A percentile compares a stretch with the other conserved stretches of the same genome.
Evolutionary conservation across 345 rosid genomes (phyloP).

Genomic region (Salix udensis): DNA sequence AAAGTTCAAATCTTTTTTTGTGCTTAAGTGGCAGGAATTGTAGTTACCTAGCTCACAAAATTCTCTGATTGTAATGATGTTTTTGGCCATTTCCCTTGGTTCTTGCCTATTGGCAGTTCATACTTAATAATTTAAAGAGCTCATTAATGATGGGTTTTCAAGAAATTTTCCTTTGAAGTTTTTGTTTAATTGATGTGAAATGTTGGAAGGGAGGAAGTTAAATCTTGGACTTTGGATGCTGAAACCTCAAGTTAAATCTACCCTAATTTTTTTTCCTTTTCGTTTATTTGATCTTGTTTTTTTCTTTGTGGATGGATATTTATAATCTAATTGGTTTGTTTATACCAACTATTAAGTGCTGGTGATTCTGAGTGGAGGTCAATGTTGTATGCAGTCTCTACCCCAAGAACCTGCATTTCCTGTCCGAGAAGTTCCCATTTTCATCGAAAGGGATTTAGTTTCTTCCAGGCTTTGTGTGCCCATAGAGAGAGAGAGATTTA

Average conservation of each 20-base stretch:
- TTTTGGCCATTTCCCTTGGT: background rate
- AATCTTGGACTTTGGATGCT: background rate
- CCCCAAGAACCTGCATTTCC: constrained; percentile 41
- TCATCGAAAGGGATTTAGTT: constrained; percentile 24
- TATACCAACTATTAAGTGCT: background rate
- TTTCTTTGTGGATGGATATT: background rate
- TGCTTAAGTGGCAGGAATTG: background rate
- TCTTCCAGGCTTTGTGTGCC: constrained; percentile 37
- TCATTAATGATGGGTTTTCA: background rate
- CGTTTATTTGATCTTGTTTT: background rate
- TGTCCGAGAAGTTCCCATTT: constrained; percentile 28
- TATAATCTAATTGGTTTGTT: background rate
- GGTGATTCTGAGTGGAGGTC: constrained; percentile 34
- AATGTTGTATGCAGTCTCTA: constrained; percentile 58
- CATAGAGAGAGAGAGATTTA: too few species aligned
- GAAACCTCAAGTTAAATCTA: background rate
- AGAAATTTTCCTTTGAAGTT: background rate
- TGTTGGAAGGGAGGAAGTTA: background rate
- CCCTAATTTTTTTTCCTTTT: background rate
- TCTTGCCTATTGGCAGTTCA: background rate
- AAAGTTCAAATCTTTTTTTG: background rate
- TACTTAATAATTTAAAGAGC: background rate
- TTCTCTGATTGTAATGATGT: background rate
- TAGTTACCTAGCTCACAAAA: background rate
- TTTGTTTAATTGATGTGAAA: background rate